Conservation (phyloP, 2,329 filamentous ascomycete species). For the Aspergillus floridensis region DNA sequence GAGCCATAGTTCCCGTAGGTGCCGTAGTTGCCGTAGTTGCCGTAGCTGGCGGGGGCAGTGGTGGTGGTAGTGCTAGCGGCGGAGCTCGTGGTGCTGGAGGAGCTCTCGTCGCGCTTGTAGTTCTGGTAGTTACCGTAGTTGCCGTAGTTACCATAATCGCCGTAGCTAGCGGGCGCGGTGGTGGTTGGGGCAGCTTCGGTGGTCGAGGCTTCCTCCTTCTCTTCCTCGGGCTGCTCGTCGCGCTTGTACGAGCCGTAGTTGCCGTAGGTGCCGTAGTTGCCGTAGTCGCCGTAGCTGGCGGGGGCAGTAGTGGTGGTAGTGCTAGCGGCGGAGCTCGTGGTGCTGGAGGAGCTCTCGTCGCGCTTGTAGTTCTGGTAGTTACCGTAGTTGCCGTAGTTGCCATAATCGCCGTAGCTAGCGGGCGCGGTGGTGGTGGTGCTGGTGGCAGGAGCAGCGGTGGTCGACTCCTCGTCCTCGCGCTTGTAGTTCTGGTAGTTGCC, state of each 20-base stretch:
- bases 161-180: constrained; percentile 2
- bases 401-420: constrained; percentile 12
- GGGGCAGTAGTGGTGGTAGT: not conserved
- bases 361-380: not conserved
- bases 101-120: not conserved
- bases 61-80: not conserved
- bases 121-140: not conserved
- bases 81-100: not conserved
- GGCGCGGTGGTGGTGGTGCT: not conserved
- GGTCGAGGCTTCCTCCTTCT: not conserved
- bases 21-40: not conserved
- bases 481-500: constrained; percentile 13
- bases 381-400: constrained; percentile 13
- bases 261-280: not conserved
- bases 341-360: too few species aligned
- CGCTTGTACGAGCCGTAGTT: not conserved
- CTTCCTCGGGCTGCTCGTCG: not conserved
- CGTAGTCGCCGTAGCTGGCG: not conserved
- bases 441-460: not conserved
- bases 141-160: constrained; percentile 18
- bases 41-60: not conserved
- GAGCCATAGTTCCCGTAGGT: not conserved
- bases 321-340: too few species aligned
- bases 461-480: not conserved
- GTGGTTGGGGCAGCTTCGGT: not conserved